These are phyloP conservation scores for Yamadazyma sp. DNA, from an alignment of 1,139 yeast genomes.

Conservation along the genomic window DNA sequence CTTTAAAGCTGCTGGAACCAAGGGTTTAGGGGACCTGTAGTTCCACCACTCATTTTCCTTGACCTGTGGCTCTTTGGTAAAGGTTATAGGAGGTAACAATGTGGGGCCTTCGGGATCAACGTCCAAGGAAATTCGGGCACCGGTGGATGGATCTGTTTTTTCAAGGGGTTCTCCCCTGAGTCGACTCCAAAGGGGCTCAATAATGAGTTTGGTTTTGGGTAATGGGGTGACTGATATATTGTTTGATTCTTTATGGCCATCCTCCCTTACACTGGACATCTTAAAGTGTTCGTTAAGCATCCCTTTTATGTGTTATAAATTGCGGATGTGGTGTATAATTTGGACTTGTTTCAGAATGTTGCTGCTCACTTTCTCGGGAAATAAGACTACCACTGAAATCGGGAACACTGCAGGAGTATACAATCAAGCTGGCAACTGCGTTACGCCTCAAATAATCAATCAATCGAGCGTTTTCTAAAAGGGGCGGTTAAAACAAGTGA, in stretches of 20 bases:
- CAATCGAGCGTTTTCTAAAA: no score
- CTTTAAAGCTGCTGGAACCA: background rate
- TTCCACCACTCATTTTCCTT: background rate
- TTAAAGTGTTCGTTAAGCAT: no score
- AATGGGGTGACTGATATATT: background rate
- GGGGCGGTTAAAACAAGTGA: no score
- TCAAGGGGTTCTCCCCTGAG: background rate
- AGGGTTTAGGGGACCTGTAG: background rate
- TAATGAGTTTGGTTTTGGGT: background rate
- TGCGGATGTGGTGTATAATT: no score
- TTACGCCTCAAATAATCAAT: no score
- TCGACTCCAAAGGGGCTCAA: background rate
- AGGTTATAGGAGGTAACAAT: background rate
- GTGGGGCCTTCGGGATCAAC: background rate
- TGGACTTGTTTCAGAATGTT: no score
- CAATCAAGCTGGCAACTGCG: no score
- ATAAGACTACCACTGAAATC: no score
- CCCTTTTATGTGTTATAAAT: no score
- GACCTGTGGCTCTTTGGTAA: background rate
- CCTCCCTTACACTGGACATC: background rate
- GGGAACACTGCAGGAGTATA: no score
- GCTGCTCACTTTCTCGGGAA: no score
- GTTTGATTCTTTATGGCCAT: background rate
- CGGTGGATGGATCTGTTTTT: background rate
- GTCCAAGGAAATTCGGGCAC: background rate